Conservation (phyloP, 2,329 filamentous ascomycete species). For the Monilinia aucupariae region DNA sequence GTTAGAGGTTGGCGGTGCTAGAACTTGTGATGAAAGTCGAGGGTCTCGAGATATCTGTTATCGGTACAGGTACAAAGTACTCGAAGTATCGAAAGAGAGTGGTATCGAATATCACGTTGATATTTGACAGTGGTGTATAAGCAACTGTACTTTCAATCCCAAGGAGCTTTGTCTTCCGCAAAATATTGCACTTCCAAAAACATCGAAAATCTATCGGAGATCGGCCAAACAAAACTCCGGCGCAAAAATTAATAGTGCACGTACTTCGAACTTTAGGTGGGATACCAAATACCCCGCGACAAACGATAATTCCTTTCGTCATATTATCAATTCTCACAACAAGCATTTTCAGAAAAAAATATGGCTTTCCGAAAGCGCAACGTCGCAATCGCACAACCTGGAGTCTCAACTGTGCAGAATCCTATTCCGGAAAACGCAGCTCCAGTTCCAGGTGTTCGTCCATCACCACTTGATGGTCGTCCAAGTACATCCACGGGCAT, state of each 20-base stretch:
- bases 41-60: not conserved
- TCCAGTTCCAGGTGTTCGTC: conserved; percentile 56
- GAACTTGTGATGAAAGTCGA: not conserved
- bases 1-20: conserved; percentile 63
- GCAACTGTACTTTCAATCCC: not conserved
- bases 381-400: conserved; percentile 44
- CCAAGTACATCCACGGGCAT: conserved; percentile 89
- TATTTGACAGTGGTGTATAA: conserved; percentile 9
- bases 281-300: conserved; percentile 6
- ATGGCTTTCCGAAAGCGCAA: conserved; percentile 69
- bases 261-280: not conserved
- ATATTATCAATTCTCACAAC: not conserved
- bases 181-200: conserved; percentile 11
- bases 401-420: not conserved
- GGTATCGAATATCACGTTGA: too few relatives aligned
- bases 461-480: conserved; percentile 83
- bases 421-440: conserved; percentile 21
- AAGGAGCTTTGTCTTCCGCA: conserved; percentile 11
- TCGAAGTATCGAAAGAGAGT: not conserved
- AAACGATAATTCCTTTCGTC: conserved; percentile 1
- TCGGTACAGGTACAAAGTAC: not conserved
- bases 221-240: conserved; percentile 6
- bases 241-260: conserved; percentile 3
- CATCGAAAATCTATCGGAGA: conserved; percentile 7
- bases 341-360: not conserved